These are phyloP conservation scores for Trypanosoma platydactyli DNA, from an alignment of 208 protist genomes.

Conservation along the genomic window DNA sequence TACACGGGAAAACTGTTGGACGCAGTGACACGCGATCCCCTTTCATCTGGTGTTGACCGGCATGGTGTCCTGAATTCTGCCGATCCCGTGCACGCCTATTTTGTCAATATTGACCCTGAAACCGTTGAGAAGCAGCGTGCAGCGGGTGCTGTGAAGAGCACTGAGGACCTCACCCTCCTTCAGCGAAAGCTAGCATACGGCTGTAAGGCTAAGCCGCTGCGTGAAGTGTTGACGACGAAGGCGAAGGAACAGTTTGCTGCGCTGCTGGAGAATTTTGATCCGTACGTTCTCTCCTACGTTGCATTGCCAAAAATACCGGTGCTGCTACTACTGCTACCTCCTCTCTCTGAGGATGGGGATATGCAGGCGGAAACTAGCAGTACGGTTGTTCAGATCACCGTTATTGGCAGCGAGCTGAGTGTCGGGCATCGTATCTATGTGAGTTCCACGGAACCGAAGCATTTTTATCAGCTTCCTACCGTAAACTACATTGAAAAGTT, in stretches of 20 bases:
- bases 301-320: constrained; percentile 56
- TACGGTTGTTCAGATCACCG: constrained; percentile 40
- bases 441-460: constrained; percentile 70
- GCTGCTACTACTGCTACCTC: constrained; percentile 46
- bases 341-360: constrained; percentile 11
- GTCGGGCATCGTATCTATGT: constrained; percentile 67
- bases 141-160: constrained; percentile 38
- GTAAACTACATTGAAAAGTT: constrained; percentile 81
- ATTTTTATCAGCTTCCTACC: constrained; percentile 71
- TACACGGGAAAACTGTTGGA: constrained; percentile 49
- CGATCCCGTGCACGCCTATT: constrained; percentile 72
- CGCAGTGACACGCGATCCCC: neutral
- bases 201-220: constrained; percentile 38
- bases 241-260: neutral
- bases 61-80: constrained; percentile 37
- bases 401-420: constrained; percentile 48
- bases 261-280: constrained; percentile 45
- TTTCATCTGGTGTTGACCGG: constrained; percentile 18
- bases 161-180: constrained; percentile 67
- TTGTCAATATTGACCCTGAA: constrained; percentile 65
- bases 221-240: neutral
- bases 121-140: constrained; percentile 48
- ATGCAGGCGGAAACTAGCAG: constrained; percentile 26
- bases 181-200: constrained; percentile 81
- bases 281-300: constrained; percentile 60